A percentile compares a stretch with the other conserved stretches of the same genome.
These are phyloP conservation scores for Combretum micranthum DNA, from an alignment of 345 rosid genomes.

Conservation along the genomic window DNA sequence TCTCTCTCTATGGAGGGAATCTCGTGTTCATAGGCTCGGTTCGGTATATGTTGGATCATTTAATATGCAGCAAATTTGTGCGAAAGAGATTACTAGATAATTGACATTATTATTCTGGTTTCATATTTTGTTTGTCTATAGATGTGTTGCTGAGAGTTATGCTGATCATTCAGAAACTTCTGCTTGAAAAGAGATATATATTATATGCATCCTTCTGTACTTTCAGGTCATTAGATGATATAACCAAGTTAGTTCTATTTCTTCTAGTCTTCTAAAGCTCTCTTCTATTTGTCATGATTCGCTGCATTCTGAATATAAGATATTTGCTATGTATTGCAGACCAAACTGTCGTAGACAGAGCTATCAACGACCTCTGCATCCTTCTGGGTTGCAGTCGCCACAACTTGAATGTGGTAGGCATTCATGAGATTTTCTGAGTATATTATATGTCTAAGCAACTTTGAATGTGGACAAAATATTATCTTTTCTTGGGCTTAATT, in stretches of 20 bases:
- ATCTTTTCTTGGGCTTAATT: no score
- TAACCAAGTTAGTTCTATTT: neutral
- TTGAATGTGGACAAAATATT: no score
- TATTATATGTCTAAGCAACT: no score
- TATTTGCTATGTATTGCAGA: conserved; percentile 32
- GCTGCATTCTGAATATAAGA: neutral
- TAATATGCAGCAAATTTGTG: neutral
- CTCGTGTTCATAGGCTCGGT: neutral
- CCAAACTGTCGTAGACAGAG: conserved; percentile 77
- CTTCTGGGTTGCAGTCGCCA: conserved; percentile 87
- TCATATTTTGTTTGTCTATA: conserved; percentile 17
- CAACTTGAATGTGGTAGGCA: conserved; percentile 85
- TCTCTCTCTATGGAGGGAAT: conserved; percentile 1
- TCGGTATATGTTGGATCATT: neutral
- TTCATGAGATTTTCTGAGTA: neutral
- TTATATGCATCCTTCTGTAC: conserved; percentile 84
- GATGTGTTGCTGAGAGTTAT: conserved; percentile 77
- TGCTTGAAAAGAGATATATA: conserved; percentile 88
- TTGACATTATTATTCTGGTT: neutral
- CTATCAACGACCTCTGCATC: conserved; percentile 82
- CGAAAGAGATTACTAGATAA: neutral
- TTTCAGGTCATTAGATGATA: conserved; percentile 39
- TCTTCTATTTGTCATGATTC: neutral
- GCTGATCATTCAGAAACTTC: conserved; percentile 65
- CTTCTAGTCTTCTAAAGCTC: neutral